phyloP scores from a whole-genome alignment of 768 basidiomycete genomes.

The Mrakia hoshinonis region DNA sequence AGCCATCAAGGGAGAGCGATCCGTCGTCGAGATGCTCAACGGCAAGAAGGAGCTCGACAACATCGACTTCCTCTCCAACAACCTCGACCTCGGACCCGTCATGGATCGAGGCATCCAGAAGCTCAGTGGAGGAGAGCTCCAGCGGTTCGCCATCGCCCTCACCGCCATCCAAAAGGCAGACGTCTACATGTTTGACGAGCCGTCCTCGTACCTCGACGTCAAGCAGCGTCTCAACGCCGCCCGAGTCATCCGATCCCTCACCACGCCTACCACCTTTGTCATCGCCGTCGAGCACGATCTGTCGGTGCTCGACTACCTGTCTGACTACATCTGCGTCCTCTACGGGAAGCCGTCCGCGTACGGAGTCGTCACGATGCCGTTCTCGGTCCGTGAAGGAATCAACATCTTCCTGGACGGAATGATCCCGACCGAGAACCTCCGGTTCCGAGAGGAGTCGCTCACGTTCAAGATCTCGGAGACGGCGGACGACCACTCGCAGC shows the following conservation, averaged over 20 bases:
- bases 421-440: slow-evolving; percentile 95
- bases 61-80: slow-evolving; percentile 73
- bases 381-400: slow-evolving; percentile 96
- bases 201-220: slow-evolving; percentile 94
- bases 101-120: slow-evolving; percentile 74
- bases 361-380: slow-evolving; percentile 98
- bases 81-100: slow-evolving; percentile 79
- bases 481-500: slow-evolving; percentile 77
- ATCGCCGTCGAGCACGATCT: slow-evolving; percentile 98
- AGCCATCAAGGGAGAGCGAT: slow-evolving; percentile 82
- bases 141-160: slow-evolving; percentile 97
- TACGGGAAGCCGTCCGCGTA: slow-evolving; percentile 98
- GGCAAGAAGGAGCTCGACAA: slow-evolving; percentile 81
- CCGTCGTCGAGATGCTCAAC: slow-evolving; percentile 84
- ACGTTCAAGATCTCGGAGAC: slow-evolving; percentile 97
- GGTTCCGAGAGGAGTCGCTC: slow-evolving; percentile 90
- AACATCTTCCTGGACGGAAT: slow-evolving; percentile 99
- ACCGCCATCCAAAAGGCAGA: slow-evolving; percentile 90
- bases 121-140: slow-evolving; percentile 91
- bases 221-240: slow-evolving; percentile 91
- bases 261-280: slow-evolving; percentile 77
- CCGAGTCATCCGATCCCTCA: slow-evolving; percentile 80
- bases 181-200: slow-evolving; percentile 99
- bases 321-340: slow-evolving; percentile 94
- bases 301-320: slow-evolving; percentile 94